phyloP scores from a whole-genome alignment of 176 grass and related monocot species.

The Eremochloa ophiuroides region DNA sequence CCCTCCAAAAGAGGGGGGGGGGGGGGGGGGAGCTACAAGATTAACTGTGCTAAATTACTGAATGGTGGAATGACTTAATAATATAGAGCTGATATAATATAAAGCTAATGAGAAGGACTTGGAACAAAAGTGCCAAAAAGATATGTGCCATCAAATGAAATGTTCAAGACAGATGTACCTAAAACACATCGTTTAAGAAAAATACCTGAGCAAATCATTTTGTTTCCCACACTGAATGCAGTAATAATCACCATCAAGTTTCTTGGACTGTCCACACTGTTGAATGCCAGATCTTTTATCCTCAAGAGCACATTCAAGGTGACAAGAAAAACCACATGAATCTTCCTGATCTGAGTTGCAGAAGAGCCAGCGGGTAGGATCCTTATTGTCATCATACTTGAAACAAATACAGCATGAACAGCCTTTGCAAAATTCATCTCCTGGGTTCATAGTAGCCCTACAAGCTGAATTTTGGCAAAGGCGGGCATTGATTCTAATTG shows the following conservation, averaged over 20 bases:
- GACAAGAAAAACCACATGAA: slow-evolving; percentile 51
- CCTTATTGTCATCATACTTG: slow-evolving; percentile 64
- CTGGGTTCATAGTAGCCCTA: slow-evolving; percentile 40
- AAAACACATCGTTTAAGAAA: slow-evolving; percentile 3
- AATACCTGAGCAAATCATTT: slow-evolving; percentile 64
- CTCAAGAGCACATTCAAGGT: slow-evolving; percentile 54
- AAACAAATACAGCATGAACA: slow-evolving; percentile 64
- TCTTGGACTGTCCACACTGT: slow-evolving; percentile 36
- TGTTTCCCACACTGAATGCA: slow-evolving; percentile 46
- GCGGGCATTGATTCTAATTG: slow-evolving; percentile 14
- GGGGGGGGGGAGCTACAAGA: too few species aligned
- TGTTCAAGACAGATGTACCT: neutral
- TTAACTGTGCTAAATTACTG: neutral
- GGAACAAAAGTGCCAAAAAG: neutral
- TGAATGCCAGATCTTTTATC: slow-evolving; percentile 44
- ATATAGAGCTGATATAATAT: slow-evolving; percentile 12
- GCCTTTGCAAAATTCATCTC: slow-evolving; percentile 48
- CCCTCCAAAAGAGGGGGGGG: neutral
- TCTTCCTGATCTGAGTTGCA: slow-evolving; percentile 46
- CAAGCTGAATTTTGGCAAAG: slow-evolving; percentile 64
- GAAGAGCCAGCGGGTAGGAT: slow-evolving; percentile 58
- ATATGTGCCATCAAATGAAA: slow-evolving; percentile 8
- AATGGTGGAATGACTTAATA: neutral
- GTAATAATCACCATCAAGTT: slow-evolving; percentile 53
- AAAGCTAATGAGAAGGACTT: neutral